Evolutionary conservation across 1,284 basidiomycete species (phyloP), one percentile per base, ranked within the genome.

Genomic region (Anthracocystis panici-leucophaei): DNA sequence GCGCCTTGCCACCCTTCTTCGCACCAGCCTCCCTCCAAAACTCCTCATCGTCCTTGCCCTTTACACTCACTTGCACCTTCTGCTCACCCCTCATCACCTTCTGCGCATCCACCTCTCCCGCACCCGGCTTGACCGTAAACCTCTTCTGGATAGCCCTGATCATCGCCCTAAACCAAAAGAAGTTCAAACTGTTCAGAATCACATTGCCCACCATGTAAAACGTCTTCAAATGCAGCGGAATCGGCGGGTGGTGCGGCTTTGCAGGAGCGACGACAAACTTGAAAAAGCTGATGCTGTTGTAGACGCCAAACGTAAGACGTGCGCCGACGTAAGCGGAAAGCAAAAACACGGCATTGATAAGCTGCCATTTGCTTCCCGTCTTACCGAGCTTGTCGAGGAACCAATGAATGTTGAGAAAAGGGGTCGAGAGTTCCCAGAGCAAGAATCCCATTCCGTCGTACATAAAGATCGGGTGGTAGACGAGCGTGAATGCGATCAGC

Each of bases 361-460:
- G 73, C 67, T 86, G 86, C 29, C 65, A 48, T 21, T 63, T 68
- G 18, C 79, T 80, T 0, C 86, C 86, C 0, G 85, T 86, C 71
- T 81, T 81, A 52, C 82, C 78, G 41, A 84, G 76, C 64, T 86
- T 86, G 82, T 86, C 86, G 40, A 85, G 65, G 72, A 85, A 85
- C 86, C 86, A 86, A 69, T 86, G 86, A 20, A 85, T 82, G 77
- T 86, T 85, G 53, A 86, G 84, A 82, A 86, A 86, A 10, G 83
- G 82, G 31, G 83, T 84, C 57, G 79, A 81, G 29, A 81, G 79
- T 75, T 84, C 83, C 83, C 86, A 85, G 25, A 86, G 78, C 46
- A 86, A 65, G 78, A 86, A 84, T 16, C 77, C 75, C 40, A 86
- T 80, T 11, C 84, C 85, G 41, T 85, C 84, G 67, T 82, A 84